Percentiles rank a stretch among this genome's conserved stretches.
Conservation (phyloP, 2,329 filamentous ascomycete genomes). For the Talaromyces sp. region DNA sequence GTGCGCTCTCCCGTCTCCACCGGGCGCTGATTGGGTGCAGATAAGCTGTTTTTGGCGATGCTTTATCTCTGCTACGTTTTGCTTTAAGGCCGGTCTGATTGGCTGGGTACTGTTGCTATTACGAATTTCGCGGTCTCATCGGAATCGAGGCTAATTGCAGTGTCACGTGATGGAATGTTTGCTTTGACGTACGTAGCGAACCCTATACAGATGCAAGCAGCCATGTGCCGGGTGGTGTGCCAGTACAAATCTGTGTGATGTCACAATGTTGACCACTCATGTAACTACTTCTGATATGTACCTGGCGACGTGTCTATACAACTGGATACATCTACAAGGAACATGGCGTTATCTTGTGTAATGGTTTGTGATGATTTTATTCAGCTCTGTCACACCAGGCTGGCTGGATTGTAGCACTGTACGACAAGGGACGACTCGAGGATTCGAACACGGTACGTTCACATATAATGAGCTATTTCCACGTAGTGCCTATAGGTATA, state of each 20-base stretch:
- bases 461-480: not conserved
- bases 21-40: slow-evolving; percentile 12
- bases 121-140: slow-evolving; percentile 2
- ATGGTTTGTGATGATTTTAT: not conserved
- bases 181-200: not conserved
- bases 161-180: not conserved
- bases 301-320: not conserved
- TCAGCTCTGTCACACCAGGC: not conserved
- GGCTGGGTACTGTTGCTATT: not conserved
- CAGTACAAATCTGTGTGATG: not conserved
- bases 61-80: not conserved
- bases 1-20: not conserved
- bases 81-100: not conserved
- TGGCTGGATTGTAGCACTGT: not conserved
- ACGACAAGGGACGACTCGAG: not conserved
- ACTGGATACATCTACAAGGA: not conserved
- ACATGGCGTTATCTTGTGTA: not conserved
- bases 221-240: not conserved
- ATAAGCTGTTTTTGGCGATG: slow-evolving; percentile 7
- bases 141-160: not conserved
- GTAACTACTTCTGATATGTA: not conserved
- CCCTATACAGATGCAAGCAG: not conserved
- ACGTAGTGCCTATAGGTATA: not conserved
- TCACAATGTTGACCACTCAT: not conserved
- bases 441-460: not conserved